Conservation (phyloP, 2,329 filamentous ascomycete genomes). For the Neonectria neomacrospora region DNA sequence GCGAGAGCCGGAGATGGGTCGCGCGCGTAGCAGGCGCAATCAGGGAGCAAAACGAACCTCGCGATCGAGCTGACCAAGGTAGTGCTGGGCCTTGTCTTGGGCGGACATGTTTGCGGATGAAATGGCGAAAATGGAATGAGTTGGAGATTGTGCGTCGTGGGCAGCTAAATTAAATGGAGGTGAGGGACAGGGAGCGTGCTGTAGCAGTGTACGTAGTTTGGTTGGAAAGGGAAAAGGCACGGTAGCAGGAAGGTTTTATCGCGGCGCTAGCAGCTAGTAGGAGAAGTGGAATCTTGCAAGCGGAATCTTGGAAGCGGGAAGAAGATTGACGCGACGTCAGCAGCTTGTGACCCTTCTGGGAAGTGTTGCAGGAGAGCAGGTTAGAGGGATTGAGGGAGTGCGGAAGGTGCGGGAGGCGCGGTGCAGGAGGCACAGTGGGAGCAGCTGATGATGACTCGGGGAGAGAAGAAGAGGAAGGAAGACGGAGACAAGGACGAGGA, state of each 20-base stretch:
- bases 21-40: conserved; percentile 27
- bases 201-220: conserved; percentile 38
- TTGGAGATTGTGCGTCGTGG: conserved; percentile 19
- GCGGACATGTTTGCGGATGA: conserved; percentile 66
- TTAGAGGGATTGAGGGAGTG: background rate
- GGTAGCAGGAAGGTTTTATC: conserved; percentile 44
- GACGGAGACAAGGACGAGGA: conserved; percentile 29
- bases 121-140: conserved; percentile 26
- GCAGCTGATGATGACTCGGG: conserved; percentile 36
- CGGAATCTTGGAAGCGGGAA: conserved; percentile 42
- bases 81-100: conserved; percentile 81
- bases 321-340: conserved; percentile 46
- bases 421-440: conserved; percentile 18
- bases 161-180: conserved; percentile 15
- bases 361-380: conserved; percentile 3
- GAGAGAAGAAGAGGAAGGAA: conserved; percentile 24
- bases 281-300: conserved; percentile 39
- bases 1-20: conserved; percentile 9
- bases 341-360: conserved; percentile 44
- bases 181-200: conserved; percentile 30
- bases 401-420: conserved; percentile 18
- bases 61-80: conserved; percentile 82
- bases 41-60: conserved; percentile 68
- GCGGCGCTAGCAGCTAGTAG: conserved; percentile 38
- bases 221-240: conserved; percentile 35